These are phyloP conservation scores for Tubosaeta sp. DNA, from an alignment of 768 basidiomycete species.

Conservation along the genomic window DNA sequence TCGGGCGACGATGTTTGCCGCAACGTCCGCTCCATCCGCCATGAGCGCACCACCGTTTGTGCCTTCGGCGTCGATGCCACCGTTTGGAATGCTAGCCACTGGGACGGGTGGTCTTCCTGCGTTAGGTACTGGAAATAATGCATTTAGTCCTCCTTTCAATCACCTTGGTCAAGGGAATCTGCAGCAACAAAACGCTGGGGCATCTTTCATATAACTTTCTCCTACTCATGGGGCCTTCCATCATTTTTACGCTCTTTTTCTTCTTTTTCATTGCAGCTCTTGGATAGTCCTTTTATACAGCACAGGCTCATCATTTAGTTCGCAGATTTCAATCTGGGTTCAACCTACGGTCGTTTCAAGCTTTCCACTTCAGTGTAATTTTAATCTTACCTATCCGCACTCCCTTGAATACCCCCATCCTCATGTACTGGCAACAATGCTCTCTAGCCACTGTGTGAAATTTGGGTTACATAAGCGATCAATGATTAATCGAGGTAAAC, in stretches of 20 bases:
- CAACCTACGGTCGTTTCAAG: slow-evolving; percentile 2
- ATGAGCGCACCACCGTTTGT: slow-evolving; percentile 5
- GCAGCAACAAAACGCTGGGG: slow-evolving; percentile 40
- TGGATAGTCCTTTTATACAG: neutral
- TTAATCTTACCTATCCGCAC: slow-evolving; percentile 13
- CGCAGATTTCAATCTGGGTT: slow-evolving; percentile 9
- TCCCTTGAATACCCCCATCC: slow-evolving; percentile 16
- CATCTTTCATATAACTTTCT: slow-evolving; percentile 45
- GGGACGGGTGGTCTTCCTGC: slow-evolving; percentile 1
- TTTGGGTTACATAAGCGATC: neutral
- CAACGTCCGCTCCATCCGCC: slow-evolving; percentile 22
- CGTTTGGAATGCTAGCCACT: slow-evolving; percentile 20
- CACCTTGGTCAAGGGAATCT: slow-evolving; percentile 20
- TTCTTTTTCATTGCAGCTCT: neutral
- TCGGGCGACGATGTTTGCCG: slow-evolving; percentile 55
- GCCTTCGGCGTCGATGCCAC: slow-evolving; percentile 25
- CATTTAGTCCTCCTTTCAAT: slow-evolving; percentile 23
- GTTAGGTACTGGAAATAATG: slow-evolving; percentile 14
- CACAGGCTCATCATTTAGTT: neutral
- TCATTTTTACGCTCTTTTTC: neutral
- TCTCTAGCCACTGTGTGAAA: neutral
- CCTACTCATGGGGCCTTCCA: slow-evolving; percentile 8
- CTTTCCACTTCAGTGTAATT: slow-evolving; percentile 16
- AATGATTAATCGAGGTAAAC: slow-evolving; percentile 11
- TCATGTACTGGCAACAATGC: slow-evolving; percentile 8